These are phyloP conservation scores for Physaria fendleri DNA, from an alignment of 345 rosid genomes.

Conservation along the genomic window DNA sequence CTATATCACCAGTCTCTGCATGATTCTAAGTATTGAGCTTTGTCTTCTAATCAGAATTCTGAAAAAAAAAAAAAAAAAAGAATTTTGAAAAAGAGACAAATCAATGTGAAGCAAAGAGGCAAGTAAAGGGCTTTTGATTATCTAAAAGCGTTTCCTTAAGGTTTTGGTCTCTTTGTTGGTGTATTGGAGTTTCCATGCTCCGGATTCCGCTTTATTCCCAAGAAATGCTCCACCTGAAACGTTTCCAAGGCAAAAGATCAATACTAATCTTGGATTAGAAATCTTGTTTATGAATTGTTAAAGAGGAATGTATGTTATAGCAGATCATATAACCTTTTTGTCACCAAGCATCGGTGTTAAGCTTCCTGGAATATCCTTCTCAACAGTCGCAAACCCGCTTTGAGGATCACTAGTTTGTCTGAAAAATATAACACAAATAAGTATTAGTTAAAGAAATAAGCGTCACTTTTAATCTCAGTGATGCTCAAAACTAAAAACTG, in stretches of 20 bases:
- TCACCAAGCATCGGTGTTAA: constrained; percentile 95
- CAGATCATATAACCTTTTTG: constrained; percentile 50
- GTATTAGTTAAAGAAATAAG: background rate
- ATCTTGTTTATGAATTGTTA: background rate
- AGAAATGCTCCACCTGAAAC: constrained; percentile 82
- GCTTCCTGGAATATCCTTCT: constrained; percentile 78
- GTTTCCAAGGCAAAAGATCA: background rate
- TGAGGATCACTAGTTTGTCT: constrained; percentile 89
- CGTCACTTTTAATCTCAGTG: background rate
- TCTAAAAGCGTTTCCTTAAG: constrained; percentile 18
- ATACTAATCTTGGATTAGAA: background rate
- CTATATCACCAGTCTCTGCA: constrained; percentile 8
- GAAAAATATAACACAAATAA: constrained; percentile 24
- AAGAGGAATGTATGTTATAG: background rate
- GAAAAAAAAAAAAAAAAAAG: too few species aligned
- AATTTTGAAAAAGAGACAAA: constrained; percentile 6
- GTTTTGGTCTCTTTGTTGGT: constrained; percentile 56
- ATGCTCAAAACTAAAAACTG: background rate
- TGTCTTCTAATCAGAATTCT: constrained; percentile 11
- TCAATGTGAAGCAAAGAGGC: constrained; percentile 6
- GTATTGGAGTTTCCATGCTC: constrained; percentile 44
- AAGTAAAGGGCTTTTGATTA: constrained; percentile 3
- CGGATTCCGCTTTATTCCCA: constrained; percentile 80
- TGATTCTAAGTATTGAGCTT: background rate
- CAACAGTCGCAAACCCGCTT: constrained; percentile 81